A percentile compares a stretch with the other conserved stretches of the same genome.
phyloP scores from a whole-genome alignment of 176 grass and related monocot genomes.

The Paspalum vaginatum region DNA sequence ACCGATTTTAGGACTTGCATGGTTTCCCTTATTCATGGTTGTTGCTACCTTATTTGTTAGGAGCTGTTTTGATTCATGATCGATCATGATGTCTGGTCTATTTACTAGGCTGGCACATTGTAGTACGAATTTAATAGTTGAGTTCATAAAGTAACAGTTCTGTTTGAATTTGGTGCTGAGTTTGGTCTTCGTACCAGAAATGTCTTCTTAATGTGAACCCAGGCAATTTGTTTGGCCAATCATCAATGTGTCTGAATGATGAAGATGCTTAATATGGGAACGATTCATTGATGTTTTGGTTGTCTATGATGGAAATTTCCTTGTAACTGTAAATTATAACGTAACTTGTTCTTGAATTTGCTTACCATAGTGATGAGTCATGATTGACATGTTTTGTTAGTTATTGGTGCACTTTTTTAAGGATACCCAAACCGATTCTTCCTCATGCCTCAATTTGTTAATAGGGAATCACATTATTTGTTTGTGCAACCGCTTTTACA shows the following conservation, averaged over 20 bases:
- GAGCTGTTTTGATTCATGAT: neutral
- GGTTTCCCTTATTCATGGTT: neutral
- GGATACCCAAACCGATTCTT: neutral
- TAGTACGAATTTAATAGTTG: neutral
- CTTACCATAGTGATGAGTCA: constrained; percentile 5
- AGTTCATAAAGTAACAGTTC: neutral
- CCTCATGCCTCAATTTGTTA: neutral
- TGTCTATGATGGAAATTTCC: neutral
- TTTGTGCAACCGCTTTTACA: neutral
- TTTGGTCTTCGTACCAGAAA: neutral
- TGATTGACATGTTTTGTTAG: constrained; percentile 2
- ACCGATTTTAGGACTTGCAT: constrained; percentile 2
- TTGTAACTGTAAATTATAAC: neutral
- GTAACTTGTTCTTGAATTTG: neutral
- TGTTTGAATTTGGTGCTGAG: neutral
- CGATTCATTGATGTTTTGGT: neutral
- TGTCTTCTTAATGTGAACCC: neutral
- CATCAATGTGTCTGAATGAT: neutral
- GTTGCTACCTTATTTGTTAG: neutral
- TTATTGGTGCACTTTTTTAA: neutral
- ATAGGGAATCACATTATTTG: neutral
- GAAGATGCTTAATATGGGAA: constrained; percentile 16
- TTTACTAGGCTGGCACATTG: neutral
- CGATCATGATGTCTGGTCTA: neutral
- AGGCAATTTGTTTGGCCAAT: neutral